These are phyloP conservation scores for Buxus sempervirens DNA, from an alignment of 164 flowering plant genomes.

Conservation along the genomic window DNA sequence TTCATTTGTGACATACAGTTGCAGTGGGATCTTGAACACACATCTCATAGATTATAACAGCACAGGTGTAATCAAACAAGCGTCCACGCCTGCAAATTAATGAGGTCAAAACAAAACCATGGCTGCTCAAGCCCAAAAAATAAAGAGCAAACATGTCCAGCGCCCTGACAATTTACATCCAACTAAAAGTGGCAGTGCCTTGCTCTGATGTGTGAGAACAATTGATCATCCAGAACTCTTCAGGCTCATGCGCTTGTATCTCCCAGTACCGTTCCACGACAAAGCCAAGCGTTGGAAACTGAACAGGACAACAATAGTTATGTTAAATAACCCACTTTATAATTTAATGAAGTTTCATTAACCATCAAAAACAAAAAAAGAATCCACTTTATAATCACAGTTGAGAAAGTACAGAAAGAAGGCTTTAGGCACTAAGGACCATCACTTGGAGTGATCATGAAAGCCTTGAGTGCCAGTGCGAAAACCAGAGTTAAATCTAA, in stretches of 20 bases:
- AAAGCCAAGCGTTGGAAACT: constrained; percentile 98
- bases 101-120: neutral
- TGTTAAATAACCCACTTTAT: neutral
- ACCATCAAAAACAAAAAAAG: no score
- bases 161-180: constrained; percentile 58
- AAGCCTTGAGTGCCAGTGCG: no score
- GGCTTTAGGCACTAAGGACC: no score
- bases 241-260: constrained; percentile 91
- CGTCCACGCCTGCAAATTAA: constrained; percentile 72
- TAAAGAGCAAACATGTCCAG: neutral
- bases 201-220: constrained; percentile 85
- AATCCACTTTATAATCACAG: neutral
- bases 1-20: constrained; percentile 53
- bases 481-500: no score
- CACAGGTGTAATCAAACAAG: constrained; percentile 85
- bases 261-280: constrained; percentile 97
- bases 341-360: no score
- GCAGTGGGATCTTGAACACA: constrained; percentile 84
- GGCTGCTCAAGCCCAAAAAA: neutral
- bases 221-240: constrained; percentile 90
- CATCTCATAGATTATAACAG: constrained; percentile 87
- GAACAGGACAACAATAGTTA: constrained; percentile 16
- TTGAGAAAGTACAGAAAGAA: neutral
- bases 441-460: no score
- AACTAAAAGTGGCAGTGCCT: constrained; percentile 69